Evolutionary conservation across 2,329 filamentous ascomycete genomes (phyloP), one percentile per base, ranked within the genome.

Genomic region (Zasmidium cellare): DNA sequence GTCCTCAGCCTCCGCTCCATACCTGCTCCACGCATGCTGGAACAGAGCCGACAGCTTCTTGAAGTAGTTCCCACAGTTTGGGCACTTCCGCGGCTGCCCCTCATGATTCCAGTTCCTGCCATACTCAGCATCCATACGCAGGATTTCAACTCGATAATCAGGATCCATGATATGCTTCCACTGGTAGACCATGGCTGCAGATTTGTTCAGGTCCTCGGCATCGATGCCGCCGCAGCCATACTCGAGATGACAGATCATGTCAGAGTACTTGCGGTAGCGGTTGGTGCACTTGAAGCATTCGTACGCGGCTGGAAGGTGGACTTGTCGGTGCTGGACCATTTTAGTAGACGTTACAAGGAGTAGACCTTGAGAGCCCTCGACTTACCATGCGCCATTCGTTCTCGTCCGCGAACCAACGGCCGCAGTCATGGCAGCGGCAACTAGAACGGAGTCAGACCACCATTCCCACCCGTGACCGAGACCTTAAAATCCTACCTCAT

Each of bases 211-310:
- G 19, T 44, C 50, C 20, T 41, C 50, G 31, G 12, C 14, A n/a
- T 52, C 50, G 20, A 45, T 41, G 18, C n/a, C 6, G 19, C 3
- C 18, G 35, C 19, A 12, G n/a, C 38, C 50, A 22, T 20, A n/a
- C 14, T 52, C 50, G 20, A 52, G n/a, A 28, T 44, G 50, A 18
- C 31, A 23, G 31, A 52, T 16, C 50, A 52, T 52, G 50, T 52
- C 50, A 16, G 31, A 35, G 50, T 52, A 52, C 12, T 23, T 41
- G 18, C 50, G 28, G 31, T 41, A 51, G 12, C n/a, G 38, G 11
- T 52, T 44, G 9, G 28, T 22, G 50, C 50, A 52, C 12, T 31
- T 31, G 19, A 19, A 44, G 50, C 49, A 51, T 38, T 51, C 49
- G 24, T 31, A 11, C 23, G 1, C 2, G 24, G 2, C 16, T 7